These are phyloP conservation scores for Mortierella polycephala DNA, from an alignment of 371 early-diverging fungal genomes.

Conservation along the genomic window DNA sequence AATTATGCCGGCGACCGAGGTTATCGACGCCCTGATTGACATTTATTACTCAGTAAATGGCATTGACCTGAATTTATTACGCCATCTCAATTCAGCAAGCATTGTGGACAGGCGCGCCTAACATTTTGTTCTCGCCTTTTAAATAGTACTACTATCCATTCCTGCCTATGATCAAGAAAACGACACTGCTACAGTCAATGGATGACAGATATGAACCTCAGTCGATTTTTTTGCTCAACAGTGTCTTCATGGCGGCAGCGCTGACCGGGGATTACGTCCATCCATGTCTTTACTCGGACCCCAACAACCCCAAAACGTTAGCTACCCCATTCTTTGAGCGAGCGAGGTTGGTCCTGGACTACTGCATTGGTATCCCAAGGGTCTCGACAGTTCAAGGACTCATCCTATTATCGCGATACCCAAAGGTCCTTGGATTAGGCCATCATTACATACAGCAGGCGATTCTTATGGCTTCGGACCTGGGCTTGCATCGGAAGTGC, in stretches of 20 bases:
- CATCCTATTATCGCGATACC: constrained; percentile 45
- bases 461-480: constrained; percentile 36
- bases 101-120: no score
- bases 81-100: no score
- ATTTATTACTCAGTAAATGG: constrained; percentile 35
- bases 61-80: no score
- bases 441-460: constrained; percentile 39
- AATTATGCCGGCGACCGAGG: constrained; percentile 38
- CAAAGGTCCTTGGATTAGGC: constrained; percentile 39
- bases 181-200: constrained; percentile 36
- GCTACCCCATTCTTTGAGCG: constrained; percentile 50
- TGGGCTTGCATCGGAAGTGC: constrained; percentile 51
- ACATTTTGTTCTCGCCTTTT: background rate
- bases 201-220: constrained; percentile 50
- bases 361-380: constrained; percentile 47
- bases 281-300: no score
- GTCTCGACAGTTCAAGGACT: constrained; percentile 49
- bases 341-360: constrained; percentile 49
- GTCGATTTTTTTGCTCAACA: constrained; percentile 46
- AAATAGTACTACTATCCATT: constrained; percentile 36
- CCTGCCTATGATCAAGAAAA: constrained; percentile 50
- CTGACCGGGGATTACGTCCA: constrained; percentile 44
- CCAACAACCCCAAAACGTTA: constrained; percentile 37
- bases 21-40: constrained; percentile 46
- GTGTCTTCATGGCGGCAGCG: constrained; percentile 43